A percentile compares a stretch with the other conserved stretches of the same genome.
These are phyloP conservation scores for Podospora tetraspora DNA, from an alignment of 495 filamentous ascomycete species.

Conservation along the genomic window DNA sequence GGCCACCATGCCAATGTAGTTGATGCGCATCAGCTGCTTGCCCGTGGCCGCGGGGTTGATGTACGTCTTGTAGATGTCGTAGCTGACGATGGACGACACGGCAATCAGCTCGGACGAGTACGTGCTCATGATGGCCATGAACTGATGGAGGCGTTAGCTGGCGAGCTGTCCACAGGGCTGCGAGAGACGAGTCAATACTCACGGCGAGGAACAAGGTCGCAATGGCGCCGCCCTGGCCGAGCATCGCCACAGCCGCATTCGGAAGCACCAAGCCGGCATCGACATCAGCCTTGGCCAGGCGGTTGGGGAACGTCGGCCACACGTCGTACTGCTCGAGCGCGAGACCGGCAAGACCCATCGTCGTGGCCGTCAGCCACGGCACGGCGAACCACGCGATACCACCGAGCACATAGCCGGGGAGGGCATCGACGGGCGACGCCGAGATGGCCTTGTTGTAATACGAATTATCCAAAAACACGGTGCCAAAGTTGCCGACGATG, in stretches of 20 bases:
- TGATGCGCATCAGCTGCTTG: slow-evolving; percentile 41
- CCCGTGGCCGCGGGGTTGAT: slow-evolving; percentile 42
- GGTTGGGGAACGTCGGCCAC: slow-evolving; percentile 52
- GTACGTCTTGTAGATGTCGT: slow-evolving; percentile 54
- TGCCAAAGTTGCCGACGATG: slow-evolving; percentile 22
- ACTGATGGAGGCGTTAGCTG: not conserved
- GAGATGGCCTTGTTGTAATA: slow-evolving; percentile 50
- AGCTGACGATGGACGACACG: slow-evolving; percentile 50
- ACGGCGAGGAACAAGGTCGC: slow-evolving; percentile 10
- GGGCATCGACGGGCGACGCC: slow-evolving; percentile 39
- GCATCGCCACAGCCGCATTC: slow-evolving; percentile 3
- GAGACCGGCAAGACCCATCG: slow-evolving; percentile 43
- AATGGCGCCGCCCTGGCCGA: slow-evolving; percentile 4
- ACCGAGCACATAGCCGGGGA: slow-evolving; percentile 47
- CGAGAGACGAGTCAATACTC: no score
- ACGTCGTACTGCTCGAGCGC: slow-evolving; percentile 43
- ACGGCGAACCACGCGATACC: slow-evolving; percentile 49
- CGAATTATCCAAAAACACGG: slow-evolving; percentile 43
- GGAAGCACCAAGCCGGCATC: slow-evolving; percentile 5
- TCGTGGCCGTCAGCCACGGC: slow-evolving; percentile 47
- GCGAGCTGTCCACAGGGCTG: no score
- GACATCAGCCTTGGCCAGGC: slow-evolving; percentile 5
- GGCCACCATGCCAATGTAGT: slow-evolving; percentile 42
- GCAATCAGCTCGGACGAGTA: slow-evolving; percentile 51
- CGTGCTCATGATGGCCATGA: slow-evolving; percentile 41